Evolutionary conservation across 345 rosid species (phyloP).

Genomic region (Dipteronia sinensis): DNA sequence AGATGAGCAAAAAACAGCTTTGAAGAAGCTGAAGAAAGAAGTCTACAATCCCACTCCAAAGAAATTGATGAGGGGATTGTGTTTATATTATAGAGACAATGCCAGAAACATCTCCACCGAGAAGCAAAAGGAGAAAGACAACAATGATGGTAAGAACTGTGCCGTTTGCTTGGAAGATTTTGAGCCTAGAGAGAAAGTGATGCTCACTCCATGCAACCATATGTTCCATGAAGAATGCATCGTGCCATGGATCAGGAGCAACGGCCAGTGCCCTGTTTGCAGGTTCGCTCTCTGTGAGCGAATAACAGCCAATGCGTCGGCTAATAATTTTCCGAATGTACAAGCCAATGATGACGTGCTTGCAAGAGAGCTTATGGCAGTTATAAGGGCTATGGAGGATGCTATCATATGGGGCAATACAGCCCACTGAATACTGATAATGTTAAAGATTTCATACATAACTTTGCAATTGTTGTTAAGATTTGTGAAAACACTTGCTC

Average conservation of each 20-base stretch:
- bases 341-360: constrained; percentile 33
- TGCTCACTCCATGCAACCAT: constrained; percentile 77
- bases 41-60: constrained; percentile 56
- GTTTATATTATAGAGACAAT: constrained; percentile 56
- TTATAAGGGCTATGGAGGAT: constrained; percentile 53
- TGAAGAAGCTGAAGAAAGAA: constrained; percentile 58
- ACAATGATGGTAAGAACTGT: constrained; percentile 56
- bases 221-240: constrained; percentile 91
- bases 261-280: constrained; percentile 77
- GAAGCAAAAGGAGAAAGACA: constrained; percentile 33
- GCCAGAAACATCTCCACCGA: constrained; percentile 5
- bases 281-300: constrained; percentile 49
- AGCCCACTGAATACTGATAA: background rate
- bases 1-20: constrained; percentile 36
- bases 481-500: background rate
- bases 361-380: constrained; percentile 36
- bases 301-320: constrained; percentile 1
- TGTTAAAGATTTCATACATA: background rate
- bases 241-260: constrained; percentile 68
- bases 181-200: constrained; percentile 59
- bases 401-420: constrained; percentile 32
- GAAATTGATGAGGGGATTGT: constrained; percentile 45
- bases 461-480: background rate
- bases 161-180: constrained; percentile 85
- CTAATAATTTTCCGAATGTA: constrained; percentile 11